These are phyloP conservation scores for Leccinum subspadiceum DNA, from an alignment of 1,284 basidiomycete species.

Conservation along the genomic window DNA sequence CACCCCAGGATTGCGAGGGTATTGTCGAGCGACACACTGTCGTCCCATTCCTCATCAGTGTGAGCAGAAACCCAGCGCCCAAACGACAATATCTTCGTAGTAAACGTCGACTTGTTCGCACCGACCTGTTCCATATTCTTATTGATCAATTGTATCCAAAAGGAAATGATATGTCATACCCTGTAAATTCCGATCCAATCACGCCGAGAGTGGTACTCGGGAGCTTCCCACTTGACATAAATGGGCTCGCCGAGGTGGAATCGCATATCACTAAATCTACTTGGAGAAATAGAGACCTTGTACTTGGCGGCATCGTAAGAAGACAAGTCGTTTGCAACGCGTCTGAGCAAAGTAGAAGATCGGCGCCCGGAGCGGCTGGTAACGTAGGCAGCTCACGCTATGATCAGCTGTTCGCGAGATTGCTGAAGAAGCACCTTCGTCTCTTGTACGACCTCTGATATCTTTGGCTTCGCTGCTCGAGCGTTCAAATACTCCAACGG, in stretches of 20 bases:
- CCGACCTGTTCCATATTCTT: slow-evolving; percentile 57
- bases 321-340: slow-evolving; percentile 78
- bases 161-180: slow-evolving; percentile 35
- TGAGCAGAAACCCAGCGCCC: slow-evolving; percentile 94
- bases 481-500: slow-evolving; percentile 64
- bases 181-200: slow-evolving; percentile 98
- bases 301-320: slow-evolving; percentile 81
- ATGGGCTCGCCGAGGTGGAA: slow-evolving; percentile 95
- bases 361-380: background rate
- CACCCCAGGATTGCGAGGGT: slow-evolving; percentile 36
- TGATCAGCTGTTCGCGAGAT: slow-evolving; percentile 84
- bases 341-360: slow-evolving; percentile 44
- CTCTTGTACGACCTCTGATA: slow-evolving; percentile 86
- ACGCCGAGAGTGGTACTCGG: slow-evolving; percentile 83
- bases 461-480: slow-evolving; percentile 47
- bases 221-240: slow-evolving; percentile 83
- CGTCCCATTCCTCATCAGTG: slow-evolving; percentile 86
- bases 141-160: slow-evolving; percentile 4
- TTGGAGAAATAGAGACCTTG: slow-evolving; percentile 61
- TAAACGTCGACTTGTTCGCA: slow-evolving; percentile 79
- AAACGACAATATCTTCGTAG: slow-evolving; percentile 85
- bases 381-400: slow-evolving; percentile 60
- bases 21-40: slow-evolving; percentile 69
- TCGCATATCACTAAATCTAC: slow-evolving; percentile 45
- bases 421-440: slow-evolving; percentile 91